Conservation (phyloP, 495 filamentous ascomycete species). For the Aspergillus sclerotiicarbonarius region DNA sequence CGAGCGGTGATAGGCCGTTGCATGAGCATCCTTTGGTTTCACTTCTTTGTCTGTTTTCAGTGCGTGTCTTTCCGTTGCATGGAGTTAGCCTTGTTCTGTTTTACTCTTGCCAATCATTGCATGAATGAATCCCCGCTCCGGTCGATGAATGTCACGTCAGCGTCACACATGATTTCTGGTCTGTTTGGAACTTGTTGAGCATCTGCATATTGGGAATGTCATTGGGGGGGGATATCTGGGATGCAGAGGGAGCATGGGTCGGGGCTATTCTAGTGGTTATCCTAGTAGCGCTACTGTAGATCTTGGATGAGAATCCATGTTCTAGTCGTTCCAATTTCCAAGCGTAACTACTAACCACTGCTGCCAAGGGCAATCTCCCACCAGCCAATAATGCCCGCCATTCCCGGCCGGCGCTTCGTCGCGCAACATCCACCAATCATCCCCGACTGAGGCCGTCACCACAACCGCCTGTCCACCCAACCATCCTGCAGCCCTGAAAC, state of each 20-base stretch:
- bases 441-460: background rate
- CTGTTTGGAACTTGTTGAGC: background rate
- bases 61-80: conserved; percentile 15
- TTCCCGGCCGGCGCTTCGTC: background rate
- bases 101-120: conserved; percentile 11
- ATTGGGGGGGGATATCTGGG: background rate
- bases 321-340: too few species aligned
- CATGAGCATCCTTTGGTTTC: conserved; percentile 5
- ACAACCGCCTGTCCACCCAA: background rate
- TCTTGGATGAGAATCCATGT: conserved; percentile 14
- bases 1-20: conserved; percentile 1
- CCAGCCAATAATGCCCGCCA: background rate
- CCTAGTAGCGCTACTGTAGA: background rate
- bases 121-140: conserved; percentile 10
- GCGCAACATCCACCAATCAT: background rate
- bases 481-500: background rate
- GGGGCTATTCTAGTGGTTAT: background rate
- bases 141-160: conserved; percentile 10
- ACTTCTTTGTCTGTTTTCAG: conserved; percentile 7
- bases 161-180: conserved; percentile 15
- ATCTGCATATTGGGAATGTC: background rate
- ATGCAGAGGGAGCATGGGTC: background rate
- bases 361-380: background rate
- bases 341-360: background rate
- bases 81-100: conserved; percentile 5